Evolutionary conservation across 2,329 filamentous ascomycete genomes (phyloP).

Genomic region (Zymoseptoria ardabiliae): DNA sequence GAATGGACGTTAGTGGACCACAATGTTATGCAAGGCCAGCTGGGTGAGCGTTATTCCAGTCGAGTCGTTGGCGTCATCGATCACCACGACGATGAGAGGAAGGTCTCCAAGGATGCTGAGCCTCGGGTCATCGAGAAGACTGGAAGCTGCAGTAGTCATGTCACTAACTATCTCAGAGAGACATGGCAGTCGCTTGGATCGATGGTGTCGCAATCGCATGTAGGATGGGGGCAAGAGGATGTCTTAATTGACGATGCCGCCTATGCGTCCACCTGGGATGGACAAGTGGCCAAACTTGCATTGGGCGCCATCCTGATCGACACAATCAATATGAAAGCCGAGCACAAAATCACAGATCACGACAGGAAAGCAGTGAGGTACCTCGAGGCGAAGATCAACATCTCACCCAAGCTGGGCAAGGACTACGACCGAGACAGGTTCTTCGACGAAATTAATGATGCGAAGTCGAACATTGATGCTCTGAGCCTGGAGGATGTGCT

Average conservation of each 20-base stretch:
- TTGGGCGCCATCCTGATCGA: slow-evolving; percentile 68
- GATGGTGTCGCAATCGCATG: slow-evolving; percentile 30
- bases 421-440: slow-evolving; percentile 50
- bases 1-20: slow-evolving; percentile 73
- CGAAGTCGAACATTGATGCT: slow-evolving; percentile 60
- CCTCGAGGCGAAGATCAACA: slow-evolving; percentile 49
- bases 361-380: slow-evolving; percentile 54
- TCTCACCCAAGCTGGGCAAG: slow-evolving; percentile 25
- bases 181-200: slow-evolving; percentile 49
- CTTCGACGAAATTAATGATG: slow-evolving; percentile 52
- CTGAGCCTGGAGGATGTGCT: slow-evolving; percentile 61
- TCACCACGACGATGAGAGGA: slow-evolving; percentile 68
- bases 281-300: slow-evolving; percentile 58
- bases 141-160: slow-evolving; percentile 67
- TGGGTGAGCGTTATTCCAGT: slow-evolving; percentile 47
- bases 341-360: slow-evolving; percentile 56
- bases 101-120: slow-evolving; percentile 41
- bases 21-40: slow-evolving; percentile 59
- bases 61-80: slow-evolving; percentile 63
- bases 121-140: slow-evolving; percentile 57
- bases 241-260: slow-evolving; percentile 31
- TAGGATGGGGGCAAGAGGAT: slow-evolving; percentile 32
- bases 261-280: slow-evolving; percentile 41
- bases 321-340: slow-evolving; percentile 54
- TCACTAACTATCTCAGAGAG: slow-evolving; percentile 52